phyloP scores from a whole-genome alignment of 1,284 basidiomycete genomes.

The Testicularia cyperi region DNA sequence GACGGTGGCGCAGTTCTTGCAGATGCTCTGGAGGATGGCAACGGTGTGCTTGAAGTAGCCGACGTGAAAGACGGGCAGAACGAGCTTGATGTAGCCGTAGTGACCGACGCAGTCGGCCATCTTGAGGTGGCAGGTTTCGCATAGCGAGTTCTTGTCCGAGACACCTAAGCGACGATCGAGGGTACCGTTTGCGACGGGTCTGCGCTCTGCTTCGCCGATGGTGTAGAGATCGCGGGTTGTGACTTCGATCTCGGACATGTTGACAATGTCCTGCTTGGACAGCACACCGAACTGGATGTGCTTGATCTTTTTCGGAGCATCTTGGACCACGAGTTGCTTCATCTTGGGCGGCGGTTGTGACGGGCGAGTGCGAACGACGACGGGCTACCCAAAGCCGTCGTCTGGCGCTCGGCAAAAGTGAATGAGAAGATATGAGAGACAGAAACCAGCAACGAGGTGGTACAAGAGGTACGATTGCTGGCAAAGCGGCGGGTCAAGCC shows the following conservation, averaged over 20 bases:
- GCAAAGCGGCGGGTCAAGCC: no score
- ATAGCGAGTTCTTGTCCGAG: constrained; percentile 86
- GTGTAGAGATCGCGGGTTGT: constrained; percentile 55
- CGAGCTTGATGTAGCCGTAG: constrained; percentile 74
- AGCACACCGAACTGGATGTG: constrained; percentile 61
- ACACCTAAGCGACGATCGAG: constrained; percentile 68
- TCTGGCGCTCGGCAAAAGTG: not conserved
- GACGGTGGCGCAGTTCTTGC: constrained; percentile 84
- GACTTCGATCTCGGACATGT: constrained; percentile 58
- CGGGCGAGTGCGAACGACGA: not conserved
- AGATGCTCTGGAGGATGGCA: constrained; percentile 78
- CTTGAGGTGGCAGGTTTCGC: constrained; percentile 90
- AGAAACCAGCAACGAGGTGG: no score
- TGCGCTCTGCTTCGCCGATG: constrained; percentile 46
- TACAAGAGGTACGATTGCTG: no score
- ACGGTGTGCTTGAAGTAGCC: constrained; percentile 97
- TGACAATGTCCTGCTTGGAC: constrained; percentile 59
- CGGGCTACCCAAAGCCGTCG: no score
- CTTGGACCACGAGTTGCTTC: constrained; percentile 57
- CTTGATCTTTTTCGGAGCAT: constrained; percentile 60
- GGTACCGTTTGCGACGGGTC: constrained; percentile 53
- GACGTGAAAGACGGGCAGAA: constrained; percentile 92
- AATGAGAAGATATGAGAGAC: no score
- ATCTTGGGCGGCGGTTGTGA: constrained; percentile 24
- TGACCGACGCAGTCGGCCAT: constrained; percentile 96